Conservation (phyloP, 140 eudicot genomes). For the Bidens hawaiensis region DNA sequence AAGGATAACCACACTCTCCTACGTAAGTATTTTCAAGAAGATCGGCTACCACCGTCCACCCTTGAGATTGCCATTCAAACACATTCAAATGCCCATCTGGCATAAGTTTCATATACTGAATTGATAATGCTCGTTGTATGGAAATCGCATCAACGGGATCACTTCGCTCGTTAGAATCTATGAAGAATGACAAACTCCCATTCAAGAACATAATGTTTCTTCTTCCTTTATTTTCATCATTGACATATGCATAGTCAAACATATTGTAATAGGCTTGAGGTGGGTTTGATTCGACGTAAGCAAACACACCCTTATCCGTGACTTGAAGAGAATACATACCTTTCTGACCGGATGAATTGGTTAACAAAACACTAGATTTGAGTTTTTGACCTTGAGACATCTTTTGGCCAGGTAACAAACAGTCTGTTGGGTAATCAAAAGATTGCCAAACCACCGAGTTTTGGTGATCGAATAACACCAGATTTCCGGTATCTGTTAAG, state of each 20-base stretch:
- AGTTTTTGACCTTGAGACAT: no score
- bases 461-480: no score
- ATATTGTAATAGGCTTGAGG: background rate
- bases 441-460: no score
- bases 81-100: background rate
- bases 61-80: background rate
- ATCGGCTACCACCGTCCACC: slow-evolving; percentile 1
- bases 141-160: background rate
- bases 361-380: background rate
- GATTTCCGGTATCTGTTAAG: background rate
- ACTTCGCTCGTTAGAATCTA: no score
- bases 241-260: background rate
- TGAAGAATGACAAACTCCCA: background rate
- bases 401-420: no score
- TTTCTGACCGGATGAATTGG: background rate
- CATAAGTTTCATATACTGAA: background rate
- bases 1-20: slow-evolving; percentile 17
- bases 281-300: background rate
- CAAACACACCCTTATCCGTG: background rate
- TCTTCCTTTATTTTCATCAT: background rate
- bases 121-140: background rate
- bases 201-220: background rate
- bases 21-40: background rate
- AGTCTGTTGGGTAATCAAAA: no score
- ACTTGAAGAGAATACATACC: background rate